phyloP scores from a whole-genome alignment of 2,329 filamentous ascomycete species.

The Penicillium capsulatum region DNA sequence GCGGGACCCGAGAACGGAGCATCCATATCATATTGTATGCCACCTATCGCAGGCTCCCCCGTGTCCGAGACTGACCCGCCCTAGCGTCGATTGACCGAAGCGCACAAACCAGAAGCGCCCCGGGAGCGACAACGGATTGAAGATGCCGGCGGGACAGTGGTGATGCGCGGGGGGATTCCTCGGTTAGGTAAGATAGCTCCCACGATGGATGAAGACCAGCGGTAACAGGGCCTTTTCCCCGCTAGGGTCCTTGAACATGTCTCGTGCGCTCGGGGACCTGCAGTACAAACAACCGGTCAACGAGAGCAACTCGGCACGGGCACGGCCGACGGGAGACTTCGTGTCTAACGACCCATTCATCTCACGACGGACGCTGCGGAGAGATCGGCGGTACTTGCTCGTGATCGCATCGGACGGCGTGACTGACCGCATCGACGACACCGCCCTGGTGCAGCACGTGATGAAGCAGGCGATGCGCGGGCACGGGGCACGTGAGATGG shows the following conservation, averaged over 20 bases:
- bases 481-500: constrained; percentile 28
- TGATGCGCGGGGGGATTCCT: constrained; percentile 23
- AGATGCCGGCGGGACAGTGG: constrained; percentile 29
- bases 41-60: too few relatives aligned
- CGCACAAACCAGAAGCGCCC: constrained; percentile 31
- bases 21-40: constrained; percentile 25
- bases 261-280: constrained; percentile 35
- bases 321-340: constrained; percentile 24
- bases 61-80: too few relatives aligned
- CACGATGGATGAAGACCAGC: not conserved
- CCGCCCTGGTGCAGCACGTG: constrained; percentile 28
- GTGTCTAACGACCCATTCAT: constrained; percentile 33
- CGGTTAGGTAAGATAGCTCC: constrained; percentile 26
- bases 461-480: constrained; percentile 29
- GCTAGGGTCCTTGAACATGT: constrained; percentile 34
- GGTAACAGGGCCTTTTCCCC: too few relatives aligned
- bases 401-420: constrained; percentile 33
- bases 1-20: constrained; percentile 25
- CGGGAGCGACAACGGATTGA: constrained; percentile 31
- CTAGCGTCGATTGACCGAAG: constrained; percentile 32
- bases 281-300: constrained; percentile 38
- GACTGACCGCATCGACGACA: constrained; percentile 28
- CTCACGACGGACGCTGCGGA: constrained; percentile 19
- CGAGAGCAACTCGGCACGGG: constrained; percentile 15
- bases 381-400: constrained; percentile 27